phyloP scores from a whole-genome alignment of 345 rosid species.

The Murraya paniculata region DNA sequence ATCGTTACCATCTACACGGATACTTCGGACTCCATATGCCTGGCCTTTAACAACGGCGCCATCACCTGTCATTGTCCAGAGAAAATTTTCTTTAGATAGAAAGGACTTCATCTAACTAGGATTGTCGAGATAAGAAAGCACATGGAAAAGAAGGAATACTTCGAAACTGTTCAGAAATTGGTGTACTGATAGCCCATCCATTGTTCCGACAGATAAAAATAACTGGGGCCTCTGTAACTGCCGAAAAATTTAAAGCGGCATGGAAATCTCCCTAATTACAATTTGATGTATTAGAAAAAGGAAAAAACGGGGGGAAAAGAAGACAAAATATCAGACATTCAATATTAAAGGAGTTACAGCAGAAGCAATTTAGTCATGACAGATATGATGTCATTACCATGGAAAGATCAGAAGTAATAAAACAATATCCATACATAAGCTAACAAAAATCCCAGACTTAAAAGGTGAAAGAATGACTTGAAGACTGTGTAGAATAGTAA shows the following conservation, averaged over 20 bases:
- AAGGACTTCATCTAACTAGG: neutral
- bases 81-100: neutral
- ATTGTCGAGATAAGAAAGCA: conserved; percentile 1
- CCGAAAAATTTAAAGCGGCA: conserved; percentile 72
- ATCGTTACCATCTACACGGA: conserved; percentile 92
- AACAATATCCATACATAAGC: neutral
- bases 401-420: neutral
- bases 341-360: neutral
- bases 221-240: conserved; percentile 78
- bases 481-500: neutral
- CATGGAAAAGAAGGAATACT: conserved; percentile 37
- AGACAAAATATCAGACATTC: neutral
- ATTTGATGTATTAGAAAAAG: conserved; percentile 16
- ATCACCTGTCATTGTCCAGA: conserved; percentile 51
- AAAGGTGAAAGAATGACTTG: neutral
- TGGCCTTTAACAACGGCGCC: conserved; percentile 79
- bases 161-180: conserved; percentile 79
- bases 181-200: conserved; percentile 94
- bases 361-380: neutral
- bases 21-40: conserved; percentile 81
- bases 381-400: neutral
- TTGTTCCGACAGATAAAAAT: conserved; percentile 82
- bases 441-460: neutral
- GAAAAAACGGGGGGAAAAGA: neutral
- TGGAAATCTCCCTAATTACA: conserved; percentile 76